Percentiles rank a stretch among this genome's conserved stretches.
Evolutionary conservation across 2,329 filamentous ascomycete species (phyloP).

Genomic region (Diaporthe sp.): DNA sequence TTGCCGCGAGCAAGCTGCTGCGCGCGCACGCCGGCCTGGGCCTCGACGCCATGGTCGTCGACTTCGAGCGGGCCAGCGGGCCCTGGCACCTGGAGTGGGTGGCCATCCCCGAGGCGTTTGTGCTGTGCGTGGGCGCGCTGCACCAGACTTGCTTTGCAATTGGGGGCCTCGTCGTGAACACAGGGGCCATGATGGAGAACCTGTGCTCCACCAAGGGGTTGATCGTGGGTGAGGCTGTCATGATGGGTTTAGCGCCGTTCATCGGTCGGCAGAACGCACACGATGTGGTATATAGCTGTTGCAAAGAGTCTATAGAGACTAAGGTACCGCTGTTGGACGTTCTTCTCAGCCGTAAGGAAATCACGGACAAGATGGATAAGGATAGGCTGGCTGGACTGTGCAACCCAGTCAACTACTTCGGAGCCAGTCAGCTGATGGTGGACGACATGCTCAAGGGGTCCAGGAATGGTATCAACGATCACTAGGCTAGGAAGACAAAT

Average conservation of each 20-base stretch:
- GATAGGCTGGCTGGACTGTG: conserved; percentile 37
- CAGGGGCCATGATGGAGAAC: conserved; percentile 63
- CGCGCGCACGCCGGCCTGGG: conserved; percentile 65
- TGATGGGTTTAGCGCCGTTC: conserved; percentile 69
- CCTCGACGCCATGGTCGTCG: conserved; percentile 69
- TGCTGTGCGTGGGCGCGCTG: conserved; percentile 65
- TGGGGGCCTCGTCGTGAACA: conserved; percentile 64
- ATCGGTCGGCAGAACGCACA: conserved; percentile 67
- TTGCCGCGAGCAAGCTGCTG: conserved; percentile 67
- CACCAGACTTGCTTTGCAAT: conserved; percentile 68
- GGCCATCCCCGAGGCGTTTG: conserved; percentile 67
- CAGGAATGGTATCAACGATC: background rate
- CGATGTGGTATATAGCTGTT: conserved; percentile 69
- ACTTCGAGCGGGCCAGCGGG: conserved; percentile 70
- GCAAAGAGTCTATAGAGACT: conserved; percentile 55
- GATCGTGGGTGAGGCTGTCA: conserved; percentile 71
- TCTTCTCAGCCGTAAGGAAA: conserved; percentile 54
- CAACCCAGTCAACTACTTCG: conserved; percentile 58
- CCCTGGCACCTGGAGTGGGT: conserved; percentile 73
- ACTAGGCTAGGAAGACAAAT: background rate
- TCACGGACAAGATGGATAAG: conserved; percentile 55
- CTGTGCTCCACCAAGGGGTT: conserved; percentile 64
- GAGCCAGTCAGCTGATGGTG: conserved; percentile 48
- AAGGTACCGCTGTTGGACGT: conserved; percentile 57
- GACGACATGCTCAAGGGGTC: conserved; percentile 43